Conservation (phyloP, 306 rosid species). For the Vigna reflexopilosa region DNA sequence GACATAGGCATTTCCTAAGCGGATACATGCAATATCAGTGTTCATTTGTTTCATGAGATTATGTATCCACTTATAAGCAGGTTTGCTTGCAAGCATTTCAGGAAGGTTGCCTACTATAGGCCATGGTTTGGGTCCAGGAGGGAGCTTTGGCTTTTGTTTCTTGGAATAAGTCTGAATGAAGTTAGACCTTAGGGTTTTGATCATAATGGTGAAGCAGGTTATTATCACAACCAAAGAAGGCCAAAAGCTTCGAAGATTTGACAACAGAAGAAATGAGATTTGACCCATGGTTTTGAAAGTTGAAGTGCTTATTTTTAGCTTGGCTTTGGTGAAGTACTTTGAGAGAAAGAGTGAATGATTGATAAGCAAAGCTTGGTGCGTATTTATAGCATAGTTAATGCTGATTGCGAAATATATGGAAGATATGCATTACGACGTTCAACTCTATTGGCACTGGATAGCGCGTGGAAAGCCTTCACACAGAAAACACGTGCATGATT, state of each 20-base stretch:
- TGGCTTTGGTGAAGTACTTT: background rate
- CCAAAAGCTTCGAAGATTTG: background rate
- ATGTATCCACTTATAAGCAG: conserved; percentile 49
- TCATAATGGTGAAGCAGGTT: background rate
- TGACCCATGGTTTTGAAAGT: background rate
- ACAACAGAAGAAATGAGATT: background rate
- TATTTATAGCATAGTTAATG: background rate
- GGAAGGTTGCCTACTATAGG: conserved; percentile 53
- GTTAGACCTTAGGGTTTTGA: background rate
- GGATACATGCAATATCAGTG: conserved; percentile 58
- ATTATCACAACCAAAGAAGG: background rate
- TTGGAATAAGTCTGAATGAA: background rate
- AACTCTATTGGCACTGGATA: background rate
- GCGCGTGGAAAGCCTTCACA: background rate
- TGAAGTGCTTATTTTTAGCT: background rate
- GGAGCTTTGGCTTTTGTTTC: background rate
- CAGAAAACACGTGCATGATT: background rate
- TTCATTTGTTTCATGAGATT: conserved; percentile 42
- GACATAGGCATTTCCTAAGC: conserved; percentile 52
- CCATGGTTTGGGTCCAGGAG: conserved; percentile 59
- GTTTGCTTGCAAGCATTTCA: conserved; percentile 48
- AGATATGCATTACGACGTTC: background rate
- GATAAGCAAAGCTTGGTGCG: background rate
- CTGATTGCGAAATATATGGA: background rate
- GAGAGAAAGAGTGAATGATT: background rate